A percentile compares a stretch with the other conserved stretches of the same genome.
These are phyloP conservation scores for Melastoma candidum DNA, from an alignment of 441 rosid species.

Conservation along the genomic window DNA sequence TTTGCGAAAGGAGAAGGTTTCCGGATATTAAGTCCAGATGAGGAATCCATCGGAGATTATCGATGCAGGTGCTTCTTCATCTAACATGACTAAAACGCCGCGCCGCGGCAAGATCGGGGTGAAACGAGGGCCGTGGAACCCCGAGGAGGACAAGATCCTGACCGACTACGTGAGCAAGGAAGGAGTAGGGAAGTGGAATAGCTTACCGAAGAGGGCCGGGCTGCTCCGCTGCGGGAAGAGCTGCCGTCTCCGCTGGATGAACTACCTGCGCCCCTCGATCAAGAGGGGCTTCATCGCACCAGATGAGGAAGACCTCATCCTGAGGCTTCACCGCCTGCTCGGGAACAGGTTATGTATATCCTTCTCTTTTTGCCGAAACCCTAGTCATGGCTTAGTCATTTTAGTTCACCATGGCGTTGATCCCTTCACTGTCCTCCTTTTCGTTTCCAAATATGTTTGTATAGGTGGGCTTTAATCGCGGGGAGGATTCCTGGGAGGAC, in stretches of 20 bases:
- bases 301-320: too few species aligned
- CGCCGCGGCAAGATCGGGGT: conserved; percentile 34
- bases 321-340: conserved; percentile 20
- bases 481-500: conserved; percentile 40
- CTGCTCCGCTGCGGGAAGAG: conserved; percentile 39
- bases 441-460: background rate
- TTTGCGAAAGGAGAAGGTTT: too few species aligned
- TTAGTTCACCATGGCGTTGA: conserved; percentile 1
- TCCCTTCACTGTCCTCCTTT: background rate
- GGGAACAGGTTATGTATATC: conserved; percentile 27
- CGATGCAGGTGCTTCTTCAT: too few species aligned
- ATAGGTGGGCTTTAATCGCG: conserved; percentile 37
- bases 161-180: conserved; percentile 27
- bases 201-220: conserved; percentile 31
- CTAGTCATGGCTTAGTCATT: background rate
- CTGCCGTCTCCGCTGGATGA: conserved; percentile 22
- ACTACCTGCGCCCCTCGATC: too few species aligned
- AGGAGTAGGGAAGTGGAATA: conserved; percentile 38
- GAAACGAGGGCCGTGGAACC: conserved; percentile 41
- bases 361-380: background rate
- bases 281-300: too few species aligned
- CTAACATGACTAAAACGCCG: conserved; percentile 10
- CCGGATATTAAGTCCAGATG: too few species aligned
- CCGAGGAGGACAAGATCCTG: conserved; percentile 30
- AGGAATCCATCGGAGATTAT: too few species aligned